phyloP scores from a whole-genome alignment of 2,329 filamentous ascomycete genomes.

The Calonectria pseudoturangicola region DNA sequence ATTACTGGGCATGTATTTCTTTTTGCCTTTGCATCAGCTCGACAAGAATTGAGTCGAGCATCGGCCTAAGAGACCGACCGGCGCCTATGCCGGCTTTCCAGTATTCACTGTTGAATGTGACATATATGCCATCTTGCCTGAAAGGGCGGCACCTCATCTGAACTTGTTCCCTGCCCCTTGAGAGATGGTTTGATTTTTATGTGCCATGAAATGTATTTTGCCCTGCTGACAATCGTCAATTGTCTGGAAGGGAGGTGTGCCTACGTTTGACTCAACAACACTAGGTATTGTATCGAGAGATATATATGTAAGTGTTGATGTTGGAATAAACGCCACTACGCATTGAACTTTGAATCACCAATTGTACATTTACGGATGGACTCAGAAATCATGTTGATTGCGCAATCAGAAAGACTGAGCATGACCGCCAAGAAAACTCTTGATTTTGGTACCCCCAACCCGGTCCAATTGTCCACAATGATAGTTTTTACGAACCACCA shows the following conservation, averaged over 20 bases:
- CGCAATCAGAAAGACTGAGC: not conserved
- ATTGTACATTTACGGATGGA: not conserved
- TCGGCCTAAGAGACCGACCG: slow-evolving; percentile 85
- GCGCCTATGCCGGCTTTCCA: slow-evolving; percentile 77
- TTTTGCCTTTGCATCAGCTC: slow-evolving; percentile 70
- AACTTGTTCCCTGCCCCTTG: slow-evolving; percentile 12
- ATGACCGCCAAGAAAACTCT: not conserved
- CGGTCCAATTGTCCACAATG: not conserved
- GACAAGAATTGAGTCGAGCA: slow-evolving; percentile 75
- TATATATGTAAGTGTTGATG: not conserved
- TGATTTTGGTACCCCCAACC: not conserved
- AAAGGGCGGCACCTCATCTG: slow-evolving; percentile 47
- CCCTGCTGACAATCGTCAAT: not conserved
- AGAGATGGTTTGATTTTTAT: slow-evolving; percentile 5
- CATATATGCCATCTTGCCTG: slow-evolving; percentile 55
- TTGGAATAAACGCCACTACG: not conserved
- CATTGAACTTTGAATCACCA: not conserved
- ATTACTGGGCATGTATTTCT: slow-evolving; percentile 63
- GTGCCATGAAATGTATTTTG: not conserved
- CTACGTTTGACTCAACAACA: not conserved
- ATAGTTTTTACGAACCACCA: not conserved
- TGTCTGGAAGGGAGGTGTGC: not conserved
- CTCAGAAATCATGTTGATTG: not conserved
- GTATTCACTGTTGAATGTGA: slow-evolving; percentile 63
- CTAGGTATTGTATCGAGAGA: not conserved